Evolutionary conservation across 768 basidiomycete genomes (phyloP), one percentile per base, ranked within the genome.

Genomic region (Kwoniella sp.): DNA sequence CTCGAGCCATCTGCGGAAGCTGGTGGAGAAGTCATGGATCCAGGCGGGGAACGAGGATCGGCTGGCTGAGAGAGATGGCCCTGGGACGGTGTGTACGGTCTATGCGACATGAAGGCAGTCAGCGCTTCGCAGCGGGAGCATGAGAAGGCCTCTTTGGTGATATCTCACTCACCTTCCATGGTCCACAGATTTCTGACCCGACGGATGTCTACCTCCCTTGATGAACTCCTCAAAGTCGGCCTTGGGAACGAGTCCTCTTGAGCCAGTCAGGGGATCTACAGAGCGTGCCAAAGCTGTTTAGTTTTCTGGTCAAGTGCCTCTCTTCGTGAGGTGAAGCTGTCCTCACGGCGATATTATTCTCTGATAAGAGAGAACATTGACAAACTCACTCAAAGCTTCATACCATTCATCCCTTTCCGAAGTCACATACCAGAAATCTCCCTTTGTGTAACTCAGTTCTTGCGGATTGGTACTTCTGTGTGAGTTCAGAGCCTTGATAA

Each of bases 391-490:
- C 78, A 94, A 88, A 2, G 93, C 96, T 79, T 97, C 91, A 75
- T 92, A 99, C 89, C 90, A 98, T 50, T 79, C 82, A 60, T 87
- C 85, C 20, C 86, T 82, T 73, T 96, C 93, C 63, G 86, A 87
- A 37, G 92, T 85, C 55, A 98, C 95, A 82, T 98, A 91, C 84
- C 97, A 98, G 83, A 98, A 96, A 83, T 99, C 96, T 68, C 96
- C 96, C 82, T 90, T 90, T 70, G 86, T 84, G 81, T 97, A 98
- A 30, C 90, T 86, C 48, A 99, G 87, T 71, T 97, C 89, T 77
- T 91, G 88, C 1, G 93, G 92, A 0, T 87, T 85, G 63, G 85
- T 84, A 2, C 91, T 86, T 53, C 85, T 82, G 82, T 92, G 87
- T 1, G 84, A 73, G 11, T 85, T 81, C 68, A 90, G 83, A 2